Base-by-base conservation (phyloP, 2,329 filamentous ascomycete species). In the Colletotrichum coccodes region DNA sequence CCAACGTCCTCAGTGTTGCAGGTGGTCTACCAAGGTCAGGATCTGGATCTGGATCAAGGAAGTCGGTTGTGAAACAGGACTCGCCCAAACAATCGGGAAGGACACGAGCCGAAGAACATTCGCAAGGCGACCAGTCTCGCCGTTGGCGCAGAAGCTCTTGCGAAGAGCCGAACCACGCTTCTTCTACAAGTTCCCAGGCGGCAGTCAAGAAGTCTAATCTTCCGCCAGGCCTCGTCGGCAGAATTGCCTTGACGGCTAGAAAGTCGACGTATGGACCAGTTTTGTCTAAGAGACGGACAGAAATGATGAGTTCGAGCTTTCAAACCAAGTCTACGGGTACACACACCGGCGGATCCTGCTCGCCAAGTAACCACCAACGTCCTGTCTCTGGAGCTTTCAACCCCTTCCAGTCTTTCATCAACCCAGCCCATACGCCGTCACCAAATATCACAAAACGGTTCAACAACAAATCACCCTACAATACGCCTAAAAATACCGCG, bases 191-290 rank as follows among this genome's bases (percentile, higher is more conserved):
- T 38, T 42, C 49, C 28, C 34, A 42, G 21, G 36, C 42, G 30
- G 54, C 46, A 4, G 49, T 50, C 26, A 59, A 54, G 26, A 68
- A 44, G 40, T 56, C 54, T 4, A 56, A 60, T 47, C 26, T 56
- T 3, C 56, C 61, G 32, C 28, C 66, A 44, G 66, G 66, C 11
- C 54, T 69, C 34, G 47, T 42, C 21, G 42, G 49, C 30, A 66
- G 54, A 46, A 42, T 49, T 26, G 54, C 32, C 26, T 38, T 56
- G 28, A 50, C 66, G 49, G 56, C 61, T 21, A 66, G 56, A 32
- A 66, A 69, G 32, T 42, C 66, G 9, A 60, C 57, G 12, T 14
- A 14, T 16, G 38, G 52, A 4, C 14, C n/a, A 23, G 52, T 23
- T 42, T 18, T 30, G 12, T 40, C 52, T 6, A 58, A 38, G 23